Conservation (phyloP, 768 basidiomycete species). For the Tricholomella constricta region DNA sequence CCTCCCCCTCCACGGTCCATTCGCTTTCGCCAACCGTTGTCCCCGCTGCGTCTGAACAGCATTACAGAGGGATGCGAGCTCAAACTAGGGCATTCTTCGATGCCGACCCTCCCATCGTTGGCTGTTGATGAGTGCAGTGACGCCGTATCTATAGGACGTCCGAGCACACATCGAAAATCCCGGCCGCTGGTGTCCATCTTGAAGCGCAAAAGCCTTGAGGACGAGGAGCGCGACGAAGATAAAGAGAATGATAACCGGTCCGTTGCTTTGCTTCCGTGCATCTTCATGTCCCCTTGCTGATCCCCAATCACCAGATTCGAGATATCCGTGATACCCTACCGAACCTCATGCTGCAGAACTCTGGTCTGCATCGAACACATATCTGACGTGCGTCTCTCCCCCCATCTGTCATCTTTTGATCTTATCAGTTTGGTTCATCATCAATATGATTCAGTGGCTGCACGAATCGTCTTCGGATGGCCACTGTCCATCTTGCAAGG, state of each 20-base stretch:
- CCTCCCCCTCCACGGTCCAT: background rate
- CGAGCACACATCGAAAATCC: conserved; percentile 7
- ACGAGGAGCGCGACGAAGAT: background rate
- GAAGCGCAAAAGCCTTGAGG: background rate
- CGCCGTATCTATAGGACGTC: background rate
- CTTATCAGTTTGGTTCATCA: conserved; percentile 1
- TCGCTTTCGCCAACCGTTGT: conserved; percentile 3
- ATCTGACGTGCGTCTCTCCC: conserved; percentile 11
- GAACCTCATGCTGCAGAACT: conserved; percentile 13
- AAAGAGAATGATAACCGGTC: conserved; percentile 1
- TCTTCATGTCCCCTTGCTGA: background rate
- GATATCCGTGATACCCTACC: conserved; percentile 17
- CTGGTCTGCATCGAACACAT: conserved; percentile 17
- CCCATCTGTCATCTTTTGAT: background rate
- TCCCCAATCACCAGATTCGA: conserved; percentile 9
- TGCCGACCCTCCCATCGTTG: background rate
- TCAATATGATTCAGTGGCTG: conserved; percentile 13
- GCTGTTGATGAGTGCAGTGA: background rate
- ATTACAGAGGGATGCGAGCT: background rate
- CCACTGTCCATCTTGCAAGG: conserved; percentile 18
- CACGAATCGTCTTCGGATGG: conserved; percentile 12
- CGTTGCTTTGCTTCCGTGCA: background rate
- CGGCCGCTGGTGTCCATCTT: conserved; percentile 9
- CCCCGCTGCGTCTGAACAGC: background rate
- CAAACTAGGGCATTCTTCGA: background rate